Conservation (phyloP, 2,329 filamentous ascomycete species). For the Verticillium nubilum region DNA sequence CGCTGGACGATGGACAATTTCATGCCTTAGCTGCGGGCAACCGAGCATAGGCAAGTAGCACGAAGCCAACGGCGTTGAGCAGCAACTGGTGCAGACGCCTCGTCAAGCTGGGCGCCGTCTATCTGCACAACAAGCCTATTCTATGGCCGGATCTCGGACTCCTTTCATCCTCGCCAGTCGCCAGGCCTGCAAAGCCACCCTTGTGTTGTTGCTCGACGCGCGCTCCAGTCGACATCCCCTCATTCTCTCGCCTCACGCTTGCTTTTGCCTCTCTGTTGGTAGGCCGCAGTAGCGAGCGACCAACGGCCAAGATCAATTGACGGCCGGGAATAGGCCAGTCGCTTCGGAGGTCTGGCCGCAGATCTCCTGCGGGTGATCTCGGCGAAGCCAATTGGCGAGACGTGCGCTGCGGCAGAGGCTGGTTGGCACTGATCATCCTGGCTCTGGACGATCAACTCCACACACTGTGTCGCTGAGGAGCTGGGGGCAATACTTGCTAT, state of each 20-base stretch:
- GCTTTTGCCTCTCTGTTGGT: not conserved
- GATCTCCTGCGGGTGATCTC: conserved; percentile 1
- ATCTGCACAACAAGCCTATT: not conserved
- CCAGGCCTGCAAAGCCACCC: not conserved
- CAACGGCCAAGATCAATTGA: not conserved
- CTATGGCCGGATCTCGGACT: not conserved
- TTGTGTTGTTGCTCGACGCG: not conserved
- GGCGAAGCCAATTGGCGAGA: conserved; percentile 1
- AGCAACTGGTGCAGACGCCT: not conserved
- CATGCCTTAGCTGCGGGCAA: conserved; percentile 13
- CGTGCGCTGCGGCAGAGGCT: not conserved
- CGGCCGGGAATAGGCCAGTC: not conserved
- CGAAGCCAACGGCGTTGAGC: conserved; percentile 1
- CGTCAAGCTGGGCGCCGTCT: not conserved
- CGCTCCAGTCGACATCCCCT: not conserved
- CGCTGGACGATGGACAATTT: conserved; percentile 10
- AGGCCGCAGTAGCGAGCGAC: not conserved
- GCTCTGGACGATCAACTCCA: not conserved
- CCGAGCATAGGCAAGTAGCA: conserved; percentile 8
- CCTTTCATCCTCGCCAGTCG: not conserved
- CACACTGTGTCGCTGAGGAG: not conserved
- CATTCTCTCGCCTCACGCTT: not conserved
- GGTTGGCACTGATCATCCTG: not conserved
- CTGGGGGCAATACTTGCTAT: too few species aligned
- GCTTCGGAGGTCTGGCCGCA: not conserved